Evolutionary conservation across 225 moss, liverwort and hornwort species (phyloP).

Genomic region (Pseudoscleropodium purum): DNA sequence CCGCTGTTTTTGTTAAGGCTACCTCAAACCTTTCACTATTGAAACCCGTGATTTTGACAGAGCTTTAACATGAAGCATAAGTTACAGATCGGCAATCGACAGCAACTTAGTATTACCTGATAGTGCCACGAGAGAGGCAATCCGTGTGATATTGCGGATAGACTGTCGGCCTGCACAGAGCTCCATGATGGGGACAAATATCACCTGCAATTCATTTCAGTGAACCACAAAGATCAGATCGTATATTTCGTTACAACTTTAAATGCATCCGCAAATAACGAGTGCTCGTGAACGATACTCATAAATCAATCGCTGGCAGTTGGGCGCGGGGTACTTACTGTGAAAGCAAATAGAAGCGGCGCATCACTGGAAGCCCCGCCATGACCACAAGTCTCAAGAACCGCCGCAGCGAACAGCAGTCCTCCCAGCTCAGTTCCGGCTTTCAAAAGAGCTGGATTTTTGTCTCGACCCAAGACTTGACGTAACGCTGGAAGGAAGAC

Average conservation of each 20-base stretch:
- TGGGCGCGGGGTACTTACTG: conserved; percentile 37
- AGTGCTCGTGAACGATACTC: neutral
- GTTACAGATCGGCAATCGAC: neutral
- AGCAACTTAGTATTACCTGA: conserved; percentile 25
- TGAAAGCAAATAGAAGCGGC: conserved; percentile 72
- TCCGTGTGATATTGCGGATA: conserved; percentile 52
- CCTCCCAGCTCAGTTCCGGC: conserved; percentile 78
- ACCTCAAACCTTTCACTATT: neutral
- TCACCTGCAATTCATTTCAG: conserved; percentile 34
- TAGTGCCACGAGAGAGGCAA: conserved; percentile 68
- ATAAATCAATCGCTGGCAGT: neutral
- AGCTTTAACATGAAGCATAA: neutral
- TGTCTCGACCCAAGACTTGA: neutral
- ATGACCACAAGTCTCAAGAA: conserved; percentile 53
- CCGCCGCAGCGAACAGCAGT: conserved; percentile 42
- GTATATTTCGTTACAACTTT: neutral
- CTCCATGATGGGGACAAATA: conserved; percentile 84
- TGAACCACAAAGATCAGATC: neutral
- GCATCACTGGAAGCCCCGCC: conserved; percentile 62
- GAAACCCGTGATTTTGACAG: neutral
- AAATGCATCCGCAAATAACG: neutral
- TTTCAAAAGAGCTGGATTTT: conserved; percentile 35
- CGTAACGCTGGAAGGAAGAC: conserved; percentile 60
- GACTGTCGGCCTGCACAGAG: conserved; percentile 57
- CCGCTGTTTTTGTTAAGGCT: neutral